phyloP scores from a whole-genome alignment of 345 rosid species.

The Brassica cretica region DNA sequence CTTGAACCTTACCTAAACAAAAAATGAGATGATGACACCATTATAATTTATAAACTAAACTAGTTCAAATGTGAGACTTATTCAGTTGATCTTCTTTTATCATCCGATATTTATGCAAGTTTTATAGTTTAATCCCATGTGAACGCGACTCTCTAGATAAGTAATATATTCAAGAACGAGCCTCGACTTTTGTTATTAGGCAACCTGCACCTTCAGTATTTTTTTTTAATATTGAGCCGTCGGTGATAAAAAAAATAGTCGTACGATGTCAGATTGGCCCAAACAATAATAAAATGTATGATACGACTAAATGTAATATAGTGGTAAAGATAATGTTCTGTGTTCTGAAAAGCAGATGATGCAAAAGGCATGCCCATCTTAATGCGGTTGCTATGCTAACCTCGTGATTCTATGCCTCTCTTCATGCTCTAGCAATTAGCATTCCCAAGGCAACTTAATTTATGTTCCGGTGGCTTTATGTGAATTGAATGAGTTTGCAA shows the following conservation, averaged over 20 bases:
- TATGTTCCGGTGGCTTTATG: constrained; percentile 15
- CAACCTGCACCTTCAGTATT: background rate
- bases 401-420: constrained; percentile 38
- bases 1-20: constrained; percentile 6
- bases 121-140: constrained; percentile 20
- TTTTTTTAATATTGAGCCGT: constrained; percentile 4
- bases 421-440: constrained; percentile 25
- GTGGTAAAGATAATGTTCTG: constrained; percentile 32
- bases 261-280: constrained; percentile 35
- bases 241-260: background rate
- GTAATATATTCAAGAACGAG: constrained; percentile 6
- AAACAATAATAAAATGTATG: constrained; percentile 22
- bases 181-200: constrained; percentile 20
- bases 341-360: constrained; percentile 32
- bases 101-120: background rate
- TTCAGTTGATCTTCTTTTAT: background rate
- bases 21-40: constrained; percentile 20
- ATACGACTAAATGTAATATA: constrained; percentile 31
- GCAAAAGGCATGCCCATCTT: constrained; percentile 38
- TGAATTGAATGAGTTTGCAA: background rate
- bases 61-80: constrained; percentile 19
- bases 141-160: constrained; percentile 16
- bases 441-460: constrained; percentile 25
- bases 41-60: background rate
- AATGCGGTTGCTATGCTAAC: constrained; percentile 30